These are phyloP conservation scores for Strombidium stylifer DNA, from an alignment of 73 alveolate species.

Conservation along the genomic window DNA sequence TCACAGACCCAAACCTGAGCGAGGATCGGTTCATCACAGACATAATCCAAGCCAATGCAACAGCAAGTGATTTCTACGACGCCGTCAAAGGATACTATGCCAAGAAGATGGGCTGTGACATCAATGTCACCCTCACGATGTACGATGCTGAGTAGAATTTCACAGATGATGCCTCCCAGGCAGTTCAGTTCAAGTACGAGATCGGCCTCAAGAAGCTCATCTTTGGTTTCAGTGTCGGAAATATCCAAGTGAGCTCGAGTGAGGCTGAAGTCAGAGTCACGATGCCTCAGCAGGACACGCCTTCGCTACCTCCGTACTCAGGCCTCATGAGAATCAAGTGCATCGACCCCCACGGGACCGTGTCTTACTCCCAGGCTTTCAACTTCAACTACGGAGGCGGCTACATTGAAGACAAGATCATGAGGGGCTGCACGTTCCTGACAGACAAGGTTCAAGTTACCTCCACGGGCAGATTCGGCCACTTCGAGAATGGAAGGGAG, in stretches of 20 bases:
- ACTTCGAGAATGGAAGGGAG: constrained; percentile 18
- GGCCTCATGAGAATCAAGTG: not conserved
- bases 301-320: not conserved
- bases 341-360: not conserved
- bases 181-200: no score
- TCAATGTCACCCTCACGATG: not conserved
- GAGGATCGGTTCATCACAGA: no score
- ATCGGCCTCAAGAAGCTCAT: no score
- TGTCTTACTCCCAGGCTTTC: not conserved
- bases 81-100: no score
- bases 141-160: no score
- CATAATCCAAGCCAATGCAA: no score
- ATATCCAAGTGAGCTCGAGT: not conserved
- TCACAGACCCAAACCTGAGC: no score
- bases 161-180: no score
- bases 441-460: constrained; percentile 7
- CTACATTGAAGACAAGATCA: not conserved
- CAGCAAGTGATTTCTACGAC: no score
- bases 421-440: not conserved
- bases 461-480: not conserved
- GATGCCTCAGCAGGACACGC: not conserved
- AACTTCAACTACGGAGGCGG: not conserved
- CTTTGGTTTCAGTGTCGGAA: not conserved
- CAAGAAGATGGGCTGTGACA: no score
- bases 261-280: no score